phyloP scores from a whole-genome alignment of 495 filamentous ascomycete species.

The Talaromyces wortmannii region DNA sequence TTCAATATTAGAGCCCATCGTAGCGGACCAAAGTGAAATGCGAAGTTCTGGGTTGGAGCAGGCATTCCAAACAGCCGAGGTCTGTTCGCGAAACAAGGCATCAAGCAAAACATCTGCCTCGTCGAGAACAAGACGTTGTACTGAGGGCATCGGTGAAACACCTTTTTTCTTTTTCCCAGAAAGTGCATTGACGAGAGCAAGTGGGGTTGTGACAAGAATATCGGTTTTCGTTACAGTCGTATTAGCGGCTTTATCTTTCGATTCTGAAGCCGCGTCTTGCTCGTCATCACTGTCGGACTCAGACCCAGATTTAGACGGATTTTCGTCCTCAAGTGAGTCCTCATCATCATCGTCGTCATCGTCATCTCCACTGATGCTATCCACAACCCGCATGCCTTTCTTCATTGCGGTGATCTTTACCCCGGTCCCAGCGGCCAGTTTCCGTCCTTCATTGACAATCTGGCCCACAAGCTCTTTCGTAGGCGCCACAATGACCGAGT shows the following conservation, averaged over 20 bases:
- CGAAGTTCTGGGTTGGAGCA: constrained; percentile 60
- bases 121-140: constrained; percentile 73
- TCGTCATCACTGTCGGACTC: constrained; percentile 24
- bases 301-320: constrained; percentile 33
- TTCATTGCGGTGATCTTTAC: constrained; percentile 77
- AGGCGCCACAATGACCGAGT: constrained; percentile 72
- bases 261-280: constrained; percentile 31
- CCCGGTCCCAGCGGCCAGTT: constrained; percentile 69
- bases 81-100: constrained; percentile 84
- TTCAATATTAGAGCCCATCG: constrained; percentile 91
- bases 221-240: constrained; percentile 61
- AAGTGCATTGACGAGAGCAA: constrained; percentile 69
- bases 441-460: constrained; percentile 87
- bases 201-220: constrained; percentile 83
- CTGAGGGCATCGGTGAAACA: constrained; percentile 47
- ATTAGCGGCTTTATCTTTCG: constrained; percentile 20
- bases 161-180: constrained; percentile 38
- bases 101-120: constrained; percentile 95
- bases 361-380: constrained; percentile 21
- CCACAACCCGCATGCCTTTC: constrained; percentile 70
- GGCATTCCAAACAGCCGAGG: constrained; percentile 74
- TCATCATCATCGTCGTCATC: constrained; percentile 19
- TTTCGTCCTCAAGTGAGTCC: constrained; percentile 13
- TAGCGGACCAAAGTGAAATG: constrained; percentile 87
- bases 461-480: constrained; percentile 89